These are phyloP conservation scores for Vitis vinifera DNA, from an alignment of 164 flowering plant genomes.

Conservation along the genomic window DNA sequence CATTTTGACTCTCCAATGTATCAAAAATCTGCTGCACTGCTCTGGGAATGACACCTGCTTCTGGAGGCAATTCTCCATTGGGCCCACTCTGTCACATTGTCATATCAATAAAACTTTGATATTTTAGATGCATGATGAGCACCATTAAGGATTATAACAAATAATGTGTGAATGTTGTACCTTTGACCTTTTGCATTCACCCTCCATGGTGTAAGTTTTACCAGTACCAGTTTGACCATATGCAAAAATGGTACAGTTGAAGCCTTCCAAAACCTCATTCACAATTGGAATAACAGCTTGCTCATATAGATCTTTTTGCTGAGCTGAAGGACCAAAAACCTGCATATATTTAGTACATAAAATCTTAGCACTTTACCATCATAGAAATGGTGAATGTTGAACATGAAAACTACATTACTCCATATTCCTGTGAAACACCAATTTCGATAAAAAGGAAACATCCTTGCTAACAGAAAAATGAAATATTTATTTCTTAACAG, in stretches of 20 bases:
- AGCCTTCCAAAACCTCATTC: constrained; percentile 92
- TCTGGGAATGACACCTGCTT: constrained; percentile 96
- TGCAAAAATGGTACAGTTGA: constrained; percentile 96
- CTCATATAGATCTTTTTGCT: constrained; percentile 87
- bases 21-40: constrained; percentile 96
- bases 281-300: constrained; percentile 93
- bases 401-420: background rate
- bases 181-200: constrained; percentile 89
- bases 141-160: background rate
- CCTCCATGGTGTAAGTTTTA: constrained; percentile 97
- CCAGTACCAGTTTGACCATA: constrained; percentile 99
- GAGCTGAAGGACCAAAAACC: constrained; percentile 95
- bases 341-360: constrained; percentile 17
- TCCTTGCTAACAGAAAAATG: too few relatives aligned
- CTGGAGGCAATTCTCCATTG: constrained; percentile 79
- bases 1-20: constrained; percentile 88
- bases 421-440: background rate
- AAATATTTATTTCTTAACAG: too few relatives aligned
- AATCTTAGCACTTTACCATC: background rate
- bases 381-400: background rate
- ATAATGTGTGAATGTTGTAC: constrained; percentile 24
- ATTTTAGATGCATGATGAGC: background rate
- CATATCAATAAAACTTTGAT: background rate
- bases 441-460: background rate
- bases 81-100: constrained; percentile 63